phyloP scores from a whole-genome alignment of 352 stramenopile genomes.

The Phytophthora meadii region DNA sequence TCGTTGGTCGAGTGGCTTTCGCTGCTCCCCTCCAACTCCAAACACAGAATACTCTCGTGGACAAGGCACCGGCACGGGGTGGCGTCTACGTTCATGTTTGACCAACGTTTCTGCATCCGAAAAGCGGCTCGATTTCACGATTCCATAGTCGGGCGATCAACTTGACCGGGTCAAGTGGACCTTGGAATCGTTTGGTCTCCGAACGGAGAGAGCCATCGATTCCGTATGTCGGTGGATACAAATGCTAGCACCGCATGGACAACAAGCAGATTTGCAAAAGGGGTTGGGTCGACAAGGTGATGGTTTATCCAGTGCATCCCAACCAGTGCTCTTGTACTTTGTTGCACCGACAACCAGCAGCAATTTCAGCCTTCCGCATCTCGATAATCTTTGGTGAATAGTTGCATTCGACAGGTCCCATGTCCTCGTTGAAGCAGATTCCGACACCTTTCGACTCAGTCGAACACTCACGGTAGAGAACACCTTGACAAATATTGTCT shows the following conservation, averaged over 20 bases:
- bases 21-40: conserved; percentile 12
- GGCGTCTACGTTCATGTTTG: conserved; percentile 26
- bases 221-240: conserved; percentile 28
- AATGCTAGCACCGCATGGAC: conserved; percentile 17
- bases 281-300: not conserved
- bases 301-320: conserved; percentile 14
- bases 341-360: conserved; percentile 23
- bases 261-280: conserved; percentile 17
- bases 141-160: conserved; percentile 14
- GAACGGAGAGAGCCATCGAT: not conserved
- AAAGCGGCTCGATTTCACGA: conserved; percentile 26
- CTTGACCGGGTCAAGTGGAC: not conserved
- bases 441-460: conserved; percentile 18
- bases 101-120: conserved; percentile 10
- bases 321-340: conserved; percentile 36
- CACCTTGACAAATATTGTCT: conserved; percentile 25
- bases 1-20: conserved; percentile 21
- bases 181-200: not conserved
- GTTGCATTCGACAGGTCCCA: conserved; percentile 30
- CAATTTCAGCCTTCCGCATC: conserved; percentile 36
- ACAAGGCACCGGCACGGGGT: conserved; percentile 17
- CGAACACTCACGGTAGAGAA: conserved; percentile 33
- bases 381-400: conserved; percentile 23
- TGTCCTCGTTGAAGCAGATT: conserved; percentile 40
- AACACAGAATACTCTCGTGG: conserved; percentile 38